Percentiles rank a stretch among this genome's conserved stretches.
These are phyloP conservation scores for Neoconidiobolus thromboides DNA, from an alignment of 371 early-diverging fungal species.

Conservation along the genomic window DNA sequence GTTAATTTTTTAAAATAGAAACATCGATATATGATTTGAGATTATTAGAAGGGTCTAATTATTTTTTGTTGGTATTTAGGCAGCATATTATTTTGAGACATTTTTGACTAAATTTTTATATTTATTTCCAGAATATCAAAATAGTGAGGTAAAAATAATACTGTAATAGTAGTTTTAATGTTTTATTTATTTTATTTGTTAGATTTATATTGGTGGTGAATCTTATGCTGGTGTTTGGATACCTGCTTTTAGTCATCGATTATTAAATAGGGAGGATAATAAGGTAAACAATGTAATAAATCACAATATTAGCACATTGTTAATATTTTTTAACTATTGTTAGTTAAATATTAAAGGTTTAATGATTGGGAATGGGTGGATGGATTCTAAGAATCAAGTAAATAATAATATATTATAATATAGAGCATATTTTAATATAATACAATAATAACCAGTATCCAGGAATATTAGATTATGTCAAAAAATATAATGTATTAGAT, in stretches of 20 bases:
- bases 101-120: slow-evolving; percentile 41
- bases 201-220: slow-evolving; percentile 69
- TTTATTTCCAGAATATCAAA: slow-evolving; percentile 32
- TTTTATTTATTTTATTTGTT: not conserved
- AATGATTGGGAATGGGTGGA: slow-evolving; percentile 78
- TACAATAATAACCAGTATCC: too few species aligned
- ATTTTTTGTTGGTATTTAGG: slow-evolving; percentile 11
- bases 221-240: slow-evolving; percentile 74
- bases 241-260: slow-evolving; percentile 46
- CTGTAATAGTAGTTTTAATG: not conserved
- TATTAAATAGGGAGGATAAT: slow-evolving; percentile 20
- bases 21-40: not conserved
- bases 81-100: slow-evolving; percentile 25
- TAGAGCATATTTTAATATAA: too few species aligned
- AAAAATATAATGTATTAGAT: too few species aligned
- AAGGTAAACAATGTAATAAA: slow-evolving; percentile 9
- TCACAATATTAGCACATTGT: not conserved
- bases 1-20: not conserved
- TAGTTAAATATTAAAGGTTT: slow-evolving; percentile 40
- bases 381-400: slow-evolving; percentile 57
- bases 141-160: slow-evolving; percentile 22
- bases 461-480: too few species aligned
- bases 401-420: not conserved
- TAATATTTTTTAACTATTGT: not conserved
- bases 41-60: too few species aligned